Percentiles rank a stretch among this genome's conserved stretches.
Evolutionary conservation across 352 stramenopile species (phyloP).

Genomic region (Thraustochytrium striatum): DNA sequence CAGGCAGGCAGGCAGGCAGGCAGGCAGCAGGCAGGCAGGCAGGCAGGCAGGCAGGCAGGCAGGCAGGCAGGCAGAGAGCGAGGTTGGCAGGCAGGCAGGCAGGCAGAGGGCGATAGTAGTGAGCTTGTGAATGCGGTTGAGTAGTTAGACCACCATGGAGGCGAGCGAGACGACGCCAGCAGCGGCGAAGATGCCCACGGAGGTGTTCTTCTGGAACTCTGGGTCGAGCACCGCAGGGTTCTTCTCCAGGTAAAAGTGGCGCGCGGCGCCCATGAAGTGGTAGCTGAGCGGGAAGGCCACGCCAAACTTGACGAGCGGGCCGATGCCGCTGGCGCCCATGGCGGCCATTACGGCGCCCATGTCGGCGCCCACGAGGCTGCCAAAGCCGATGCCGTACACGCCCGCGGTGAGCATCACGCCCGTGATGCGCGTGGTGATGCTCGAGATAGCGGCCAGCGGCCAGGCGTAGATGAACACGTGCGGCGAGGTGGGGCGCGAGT

Average conservation of each 20-base stretch:
- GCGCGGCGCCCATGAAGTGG: conserved; percentile 78
- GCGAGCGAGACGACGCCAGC: conserved; percentile 60
- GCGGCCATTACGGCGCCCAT: conserved; percentile 60
- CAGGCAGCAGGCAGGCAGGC: too few species aligned
- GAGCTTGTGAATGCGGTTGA: too few species aligned
- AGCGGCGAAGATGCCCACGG: conserved; percentile 61
- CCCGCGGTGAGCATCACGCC: conserved; percentile 75
- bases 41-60: too few species aligned
- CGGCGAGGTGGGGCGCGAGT: conserved; percentile 79
- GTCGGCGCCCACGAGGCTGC: conserved; percentile 71
- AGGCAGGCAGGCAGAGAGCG: too few species aligned
- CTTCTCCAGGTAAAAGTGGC: conserved; percentile 85
- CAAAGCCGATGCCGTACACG: conserved; percentile 63
- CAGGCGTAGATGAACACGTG: conserved; percentile 94
- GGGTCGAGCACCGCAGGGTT: conserved; percentile 77
- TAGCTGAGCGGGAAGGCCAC: conserved; percentile 88
- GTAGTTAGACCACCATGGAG: conserved; percentile 48
- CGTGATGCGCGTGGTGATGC: conserved; percentile 87
- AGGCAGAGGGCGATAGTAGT: too few species aligned
- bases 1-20: too few species aligned
- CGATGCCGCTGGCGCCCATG: conserved; percentile 66
- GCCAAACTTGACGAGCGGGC: conserved; percentile 79
- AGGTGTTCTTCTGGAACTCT: conserved; percentile 58
- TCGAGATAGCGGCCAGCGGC: conserved; percentile 82
- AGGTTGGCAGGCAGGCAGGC: too few species aligned